Evolutionary conservation across 306 rosid species (phyloP).

Genomic region (Cucurbita maxima): DNA sequence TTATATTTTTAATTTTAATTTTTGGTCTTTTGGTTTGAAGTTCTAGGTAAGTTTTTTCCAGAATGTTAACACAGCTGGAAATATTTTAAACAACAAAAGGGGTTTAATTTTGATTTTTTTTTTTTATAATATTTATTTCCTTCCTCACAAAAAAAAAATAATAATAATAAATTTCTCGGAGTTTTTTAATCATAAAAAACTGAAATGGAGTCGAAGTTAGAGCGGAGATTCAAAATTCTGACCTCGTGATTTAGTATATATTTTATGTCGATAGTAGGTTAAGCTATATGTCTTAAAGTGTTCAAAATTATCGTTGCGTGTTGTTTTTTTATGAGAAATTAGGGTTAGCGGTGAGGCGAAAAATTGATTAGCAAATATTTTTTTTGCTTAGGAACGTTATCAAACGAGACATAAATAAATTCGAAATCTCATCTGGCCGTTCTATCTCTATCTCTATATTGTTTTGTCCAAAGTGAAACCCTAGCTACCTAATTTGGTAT

Average conservation of each 20-base stretch:
- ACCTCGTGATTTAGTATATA: too few relatives aligned
- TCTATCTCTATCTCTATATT: neutral
- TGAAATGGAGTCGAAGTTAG: neutral
- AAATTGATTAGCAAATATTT: neutral
- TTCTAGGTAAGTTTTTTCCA: neutral
- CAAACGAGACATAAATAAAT: too few relatives aligned
- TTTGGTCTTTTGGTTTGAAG: neutral
- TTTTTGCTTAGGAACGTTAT: too few relatives aligned
- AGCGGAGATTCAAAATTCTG: neutral
- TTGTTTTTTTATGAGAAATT: neutral
- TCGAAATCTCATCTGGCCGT: neutral
- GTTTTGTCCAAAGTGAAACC: slow-evolving; percentile 4
- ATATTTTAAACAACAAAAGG: neutral
- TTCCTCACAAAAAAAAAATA: neutral
- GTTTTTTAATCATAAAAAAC: neutral
- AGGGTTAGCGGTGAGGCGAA: neutral
- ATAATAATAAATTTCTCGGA: neutral
- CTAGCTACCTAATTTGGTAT: neutral
- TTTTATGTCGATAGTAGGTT: too few relatives aligned
- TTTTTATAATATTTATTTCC: neutral
- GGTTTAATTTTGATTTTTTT: neutral
- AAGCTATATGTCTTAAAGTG: too few relatives aligned
- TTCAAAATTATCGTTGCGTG: too few relatives aligned
- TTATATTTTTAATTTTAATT: too few relatives aligned
- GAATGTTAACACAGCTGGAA: neutral